Evolutionary conservation across 805 yeast species (phyloP).

Genomic region (Saturnispora silvae): DNA sequence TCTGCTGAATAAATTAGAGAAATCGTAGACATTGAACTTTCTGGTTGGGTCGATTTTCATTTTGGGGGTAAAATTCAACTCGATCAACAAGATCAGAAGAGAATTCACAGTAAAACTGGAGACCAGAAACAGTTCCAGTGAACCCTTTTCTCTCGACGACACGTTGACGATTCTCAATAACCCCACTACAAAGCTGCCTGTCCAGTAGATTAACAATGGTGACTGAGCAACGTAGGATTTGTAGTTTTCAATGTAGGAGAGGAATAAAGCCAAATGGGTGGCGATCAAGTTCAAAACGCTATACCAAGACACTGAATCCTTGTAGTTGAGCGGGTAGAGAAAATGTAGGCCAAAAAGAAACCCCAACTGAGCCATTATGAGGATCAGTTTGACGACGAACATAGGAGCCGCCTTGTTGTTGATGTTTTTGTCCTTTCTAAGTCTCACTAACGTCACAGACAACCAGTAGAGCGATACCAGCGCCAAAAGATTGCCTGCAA

Average conservation of each 20-base stretch:
- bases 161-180: conserved; percentile 34
- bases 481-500: conserved; percentile 28
- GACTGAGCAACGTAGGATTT: conserved; percentile 58
- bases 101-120: conserved; percentile 27
- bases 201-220: conserved; percentile 66
- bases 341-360: conserved; percentile 24
- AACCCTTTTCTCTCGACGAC: conserved; percentile 26
- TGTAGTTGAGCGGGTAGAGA: conserved; percentile 8
- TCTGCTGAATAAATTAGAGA: conserved; percentile 40
- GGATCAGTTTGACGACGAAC: conserved; percentile 32
- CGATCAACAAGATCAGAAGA: conserved; percentile 33
- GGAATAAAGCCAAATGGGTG: conserved; percentile 37
- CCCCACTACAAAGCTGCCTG: conserved; percentile 40
- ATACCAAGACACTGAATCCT: conserved; percentile 18
- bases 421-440: conserved; percentile 27
- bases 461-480: conserved; percentile 31
- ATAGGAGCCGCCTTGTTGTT: conserved; percentile 26
- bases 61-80: conserved; percentile 31
- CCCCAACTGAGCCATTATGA: conserved; percentile 30
- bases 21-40: conserved; percentile 34
- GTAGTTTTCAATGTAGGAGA: conserved; percentile 66
- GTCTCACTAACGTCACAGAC: conserved; percentile 23
- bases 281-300: conserved; percentile 30
- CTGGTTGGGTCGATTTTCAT: conserved; percentile 24
- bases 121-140: conserved; percentile 24